phyloP scores from a whole-genome alignment of 331 rosid species.

The Pyrus hybrid region DNA sequence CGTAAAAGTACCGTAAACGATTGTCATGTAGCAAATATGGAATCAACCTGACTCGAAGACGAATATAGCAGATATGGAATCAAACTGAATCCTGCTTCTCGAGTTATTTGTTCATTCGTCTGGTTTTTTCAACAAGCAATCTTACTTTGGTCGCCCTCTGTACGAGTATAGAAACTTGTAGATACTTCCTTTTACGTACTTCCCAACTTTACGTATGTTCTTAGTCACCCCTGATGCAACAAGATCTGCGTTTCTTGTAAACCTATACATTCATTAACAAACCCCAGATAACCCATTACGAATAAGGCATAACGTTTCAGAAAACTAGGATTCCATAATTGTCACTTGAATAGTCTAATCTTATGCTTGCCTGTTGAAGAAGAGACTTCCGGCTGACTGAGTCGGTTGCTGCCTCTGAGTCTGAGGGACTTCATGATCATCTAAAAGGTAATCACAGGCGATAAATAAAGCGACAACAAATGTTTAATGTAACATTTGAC shows the following conservation, averaged over 20 bases:
- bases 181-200: neutral
- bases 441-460: neutral
- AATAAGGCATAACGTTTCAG: neutral
- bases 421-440: neutral
- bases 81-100: neutral
- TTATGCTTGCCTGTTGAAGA: slow-evolving; percentile 10
- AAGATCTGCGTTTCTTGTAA: slow-evolving; percentile 12
- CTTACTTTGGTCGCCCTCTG: slow-evolving; percentile 3
- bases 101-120: neutral
- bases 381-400: neutral
- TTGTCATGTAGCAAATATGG: neutral
- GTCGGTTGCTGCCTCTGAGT: neutral
- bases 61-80: too few species aligned
- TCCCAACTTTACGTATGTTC: slow-evolving; percentile 12
- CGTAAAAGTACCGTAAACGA: neutral
- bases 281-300: neutral
- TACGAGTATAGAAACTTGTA: neutral
- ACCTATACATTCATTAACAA: neutral
- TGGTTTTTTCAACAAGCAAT: neutral
- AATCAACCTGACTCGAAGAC: neutral
- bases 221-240: slow-evolving; percentile 10
- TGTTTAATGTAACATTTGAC: neutral
- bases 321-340: neutral
- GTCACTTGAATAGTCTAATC: neutral
- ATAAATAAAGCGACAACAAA: neutral